Evolutionary conservation across 1,139 yeast genomes (phyloP).

Genomic region (Nakaseomyces uthaithaninus): DNA sequence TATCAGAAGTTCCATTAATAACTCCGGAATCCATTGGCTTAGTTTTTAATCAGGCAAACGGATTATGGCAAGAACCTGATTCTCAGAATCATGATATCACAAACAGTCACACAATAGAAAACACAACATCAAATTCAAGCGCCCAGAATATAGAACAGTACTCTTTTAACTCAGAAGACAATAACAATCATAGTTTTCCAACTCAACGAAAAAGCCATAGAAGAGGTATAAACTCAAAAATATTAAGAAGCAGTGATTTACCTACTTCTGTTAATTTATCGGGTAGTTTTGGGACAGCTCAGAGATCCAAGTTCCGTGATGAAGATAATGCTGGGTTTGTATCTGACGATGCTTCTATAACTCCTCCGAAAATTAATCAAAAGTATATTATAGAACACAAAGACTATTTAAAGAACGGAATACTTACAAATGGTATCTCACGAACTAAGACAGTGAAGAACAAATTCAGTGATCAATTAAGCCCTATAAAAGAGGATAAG

Average conservation of each 20-base stretch:
- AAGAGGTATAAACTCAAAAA: constrained; percentile 5
- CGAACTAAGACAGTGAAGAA: background rate
- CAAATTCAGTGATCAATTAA: background rate
- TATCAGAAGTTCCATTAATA: constrained; percentile 17
- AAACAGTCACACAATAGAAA: constrained; percentile 20
- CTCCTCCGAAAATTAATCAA: constrained; percentile 22
- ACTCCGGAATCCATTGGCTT: constrained; percentile 29
- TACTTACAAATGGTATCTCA: constrained; percentile 3
- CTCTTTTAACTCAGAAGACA: constrained; percentile 1
- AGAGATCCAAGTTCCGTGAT: constrained; percentile 1
- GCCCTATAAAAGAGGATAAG: background rate
- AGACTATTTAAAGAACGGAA: background rate
- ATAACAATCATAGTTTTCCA: background rate
- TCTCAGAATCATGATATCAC: constrained; percentile 18
- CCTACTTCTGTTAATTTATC: background rate
- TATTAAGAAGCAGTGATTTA: background rate
- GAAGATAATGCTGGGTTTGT: constrained; percentile 11
- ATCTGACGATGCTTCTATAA: constrained; percentile 23
- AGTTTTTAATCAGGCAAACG: constrained; percentile 23
- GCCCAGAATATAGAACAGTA: constrained; percentile 1
- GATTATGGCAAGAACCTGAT: constrained; percentile 26
- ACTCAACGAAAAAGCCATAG: background rate
- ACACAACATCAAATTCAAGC: constrained; percentile 10
- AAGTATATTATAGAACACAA: constrained; percentile 10
- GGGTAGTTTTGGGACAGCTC: background rate